Evolutionary conservation across 2,329 filamentous ascomycete species (phyloP).

Genomic region (Escovopsis weberi): DNA sequence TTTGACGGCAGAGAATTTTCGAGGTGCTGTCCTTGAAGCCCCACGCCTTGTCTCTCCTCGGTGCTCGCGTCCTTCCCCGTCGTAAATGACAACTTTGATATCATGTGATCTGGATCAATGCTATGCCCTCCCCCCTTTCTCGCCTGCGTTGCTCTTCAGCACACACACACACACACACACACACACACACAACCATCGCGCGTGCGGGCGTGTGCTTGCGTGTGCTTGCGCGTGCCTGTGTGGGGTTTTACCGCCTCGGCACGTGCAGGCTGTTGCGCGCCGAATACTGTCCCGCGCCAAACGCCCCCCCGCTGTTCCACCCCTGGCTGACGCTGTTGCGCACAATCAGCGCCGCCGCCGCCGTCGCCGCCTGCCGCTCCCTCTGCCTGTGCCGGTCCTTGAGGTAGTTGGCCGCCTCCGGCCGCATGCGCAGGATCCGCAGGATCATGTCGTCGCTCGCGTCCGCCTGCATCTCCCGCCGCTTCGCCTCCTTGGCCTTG

Average conservation of each 20-base stretch:
- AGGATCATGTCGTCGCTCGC: constrained; percentile 97
- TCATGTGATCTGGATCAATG: no score
- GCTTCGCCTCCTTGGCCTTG: constrained; percentile 88
- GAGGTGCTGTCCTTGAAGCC: no score
- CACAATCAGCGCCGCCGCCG: constrained; percentile 88
- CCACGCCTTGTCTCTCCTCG: no score
- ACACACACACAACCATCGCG: background rate
- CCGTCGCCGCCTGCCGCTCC: constrained; percentile 78
- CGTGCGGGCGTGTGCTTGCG: background rate
- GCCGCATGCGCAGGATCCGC: constrained; percentile 84
- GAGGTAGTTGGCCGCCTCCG: constrained; percentile 75
- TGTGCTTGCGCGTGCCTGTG: no score
- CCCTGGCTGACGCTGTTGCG: constrained; percentile 64
- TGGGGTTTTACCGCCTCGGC: no score
- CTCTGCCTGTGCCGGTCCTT: constrained; percentile 86
- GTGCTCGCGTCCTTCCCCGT: no score
- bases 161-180: background rate
- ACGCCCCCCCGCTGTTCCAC: constrained; percentile 30
- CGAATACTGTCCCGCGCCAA: constrained; percentile 22
- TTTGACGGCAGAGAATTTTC: no score
- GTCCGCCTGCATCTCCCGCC: constrained; percentile 89
- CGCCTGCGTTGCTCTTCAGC: no score
- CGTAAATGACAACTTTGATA: no score
- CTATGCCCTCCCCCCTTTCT: no score
- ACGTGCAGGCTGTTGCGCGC: constrained; percentile 30